phyloP scores from a whole-genome alignment of 768 basidiomycete species.

The Suillus luteus region DNA sequence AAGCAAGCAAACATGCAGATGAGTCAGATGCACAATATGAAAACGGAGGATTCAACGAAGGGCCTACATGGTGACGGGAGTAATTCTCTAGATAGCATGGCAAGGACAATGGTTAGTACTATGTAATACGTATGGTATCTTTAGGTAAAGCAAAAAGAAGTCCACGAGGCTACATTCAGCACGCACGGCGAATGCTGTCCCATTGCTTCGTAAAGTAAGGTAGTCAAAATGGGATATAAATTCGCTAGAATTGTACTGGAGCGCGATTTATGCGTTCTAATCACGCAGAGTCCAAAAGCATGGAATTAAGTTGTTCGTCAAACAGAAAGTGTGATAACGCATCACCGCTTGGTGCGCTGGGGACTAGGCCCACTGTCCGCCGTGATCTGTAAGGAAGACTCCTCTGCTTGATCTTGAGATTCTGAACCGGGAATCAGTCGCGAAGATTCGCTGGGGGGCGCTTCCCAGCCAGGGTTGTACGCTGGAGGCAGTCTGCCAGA shows the following conservation, averaged over 20 bases:
- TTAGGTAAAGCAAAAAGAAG: background rate
- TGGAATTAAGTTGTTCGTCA: background rate
- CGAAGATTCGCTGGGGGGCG: background rate
- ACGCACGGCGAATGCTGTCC: background rate
- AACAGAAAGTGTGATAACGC: background rate
- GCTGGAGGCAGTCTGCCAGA: slow-evolving; percentile 16
- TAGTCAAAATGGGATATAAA: background rate
- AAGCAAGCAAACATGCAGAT: background rate
- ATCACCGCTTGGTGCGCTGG: background rate
- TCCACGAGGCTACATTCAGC: background rate
- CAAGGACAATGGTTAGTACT: background rate
- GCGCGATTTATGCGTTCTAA: background rate
- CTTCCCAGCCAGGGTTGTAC: slow-evolving; percentile 12
- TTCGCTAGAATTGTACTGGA: background rate
- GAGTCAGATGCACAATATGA: background rate
- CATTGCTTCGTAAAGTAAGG: background rate
- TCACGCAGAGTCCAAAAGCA: background rate
- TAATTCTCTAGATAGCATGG: background rate
- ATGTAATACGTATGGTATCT: background rate
- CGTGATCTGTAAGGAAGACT: background rate
- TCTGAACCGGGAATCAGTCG: background rate
- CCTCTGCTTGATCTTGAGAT: background rate
- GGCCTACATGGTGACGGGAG: background rate
- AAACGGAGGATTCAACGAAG: background rate
- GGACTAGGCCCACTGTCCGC: background rate